phyloP scores from a whole-genome alignment of 2,329 filamentous ascomycete species.

The Cladobotryum mycophilum region DNA sequence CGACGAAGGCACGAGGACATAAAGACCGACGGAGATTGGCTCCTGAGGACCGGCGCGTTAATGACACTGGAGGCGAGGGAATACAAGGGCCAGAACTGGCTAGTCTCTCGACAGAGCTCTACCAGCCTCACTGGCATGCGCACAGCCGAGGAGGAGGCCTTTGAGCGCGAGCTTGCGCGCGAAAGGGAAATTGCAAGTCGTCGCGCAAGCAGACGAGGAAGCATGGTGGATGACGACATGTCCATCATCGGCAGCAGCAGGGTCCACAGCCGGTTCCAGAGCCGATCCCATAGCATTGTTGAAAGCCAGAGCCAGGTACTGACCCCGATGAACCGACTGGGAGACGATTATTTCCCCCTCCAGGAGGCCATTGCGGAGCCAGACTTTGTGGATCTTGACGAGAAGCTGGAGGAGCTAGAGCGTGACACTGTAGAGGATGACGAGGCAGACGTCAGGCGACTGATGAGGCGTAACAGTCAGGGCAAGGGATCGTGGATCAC shows the following conservation, averaged over 20 bases:
- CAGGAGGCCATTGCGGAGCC: conserved; percentile 43
- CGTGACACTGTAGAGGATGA: conserved; percentile 47
- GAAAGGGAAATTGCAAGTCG: conserved; percentile 45
- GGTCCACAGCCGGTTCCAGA: conserved; percentile 43
- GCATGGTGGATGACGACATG: conserved; percentile 33
- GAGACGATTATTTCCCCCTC: conserved; percentile 38
- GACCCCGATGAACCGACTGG: conserved; percentile 37
- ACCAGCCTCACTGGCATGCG: conserved; percentile 51
- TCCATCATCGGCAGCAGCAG: conserved; percentile 41
- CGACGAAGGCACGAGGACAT: conserved; percentile 32
- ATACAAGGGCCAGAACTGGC: conserved; percentile 63
- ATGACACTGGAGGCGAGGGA: conserved; percentile 58
- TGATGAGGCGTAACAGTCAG: conserved; percentile 48
- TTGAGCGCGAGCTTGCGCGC: conserved; percentile 45
- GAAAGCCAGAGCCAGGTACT: conserved; percentile 34
- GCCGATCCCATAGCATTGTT: conserved; percentile 32
- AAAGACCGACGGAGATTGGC: conserved; percentile 55
- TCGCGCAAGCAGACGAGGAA: conserved; percentile 42
- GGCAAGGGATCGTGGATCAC: conserved; percentile 55
- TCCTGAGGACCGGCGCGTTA: conserved; percentile 56
- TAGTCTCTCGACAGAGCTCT: conserved; percentile 58
- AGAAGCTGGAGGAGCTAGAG: conserved; percentile 50
- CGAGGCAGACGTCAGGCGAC: conserved; percentile 50
- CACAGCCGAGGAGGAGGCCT: conserved; percentile 47
- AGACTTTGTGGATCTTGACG: conserved; percentile 58